Base-by-base conservation (phyloP, 169 alveolate species). In the Cryptosporidium canis region DNA sequence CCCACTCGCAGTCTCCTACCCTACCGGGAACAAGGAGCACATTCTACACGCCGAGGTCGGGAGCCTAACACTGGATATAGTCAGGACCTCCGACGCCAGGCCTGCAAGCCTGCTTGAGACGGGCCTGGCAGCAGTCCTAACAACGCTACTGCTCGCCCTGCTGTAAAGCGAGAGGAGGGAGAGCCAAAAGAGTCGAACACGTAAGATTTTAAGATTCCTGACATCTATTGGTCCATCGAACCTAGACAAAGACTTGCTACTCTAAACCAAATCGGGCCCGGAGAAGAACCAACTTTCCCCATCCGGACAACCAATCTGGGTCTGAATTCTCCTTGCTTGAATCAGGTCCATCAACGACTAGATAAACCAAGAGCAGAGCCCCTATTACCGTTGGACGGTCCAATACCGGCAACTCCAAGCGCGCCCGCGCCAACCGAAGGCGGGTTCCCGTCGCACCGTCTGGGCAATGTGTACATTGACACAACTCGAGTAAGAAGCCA, bases 21-120 rank as follows among this genome's bases (percentile, higher is more conserved):
- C 70, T 39, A 58, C 24, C 33, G 27, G 27, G 8, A 41, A n/a
- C 12, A 27, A 33, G 51, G 64, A 24, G 21, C 51, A 37, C 18
- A 77, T 41, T 77, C 72, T 77, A n/a, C 87, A 77, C 7, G 63
- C 55, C 1, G 64, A 55, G 14, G 87, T 61, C 16, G 87, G 87
- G 18, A 44, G 55, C 21, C 41, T 77, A 16, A 16, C 47, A 24
- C 14, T 77, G 39, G 87, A 77, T 39, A 21, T 77, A 35, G 16
- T n/a, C 5, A 77, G 39, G 48, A 24, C 45, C 18, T 77, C 87
- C 9, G 47, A 37, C 11, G 41, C 66, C 21, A n/a, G 7, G 35
- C 33, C 7, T 9, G 18, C 35, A 18, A 65, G 35, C 37, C 18
- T 21, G n/a, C 0, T 14, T 3, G 9, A 7, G 1, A 51, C 5